Conservation (phyloP, 306 rosid genomes). For the Malus sieversii region DNA sequence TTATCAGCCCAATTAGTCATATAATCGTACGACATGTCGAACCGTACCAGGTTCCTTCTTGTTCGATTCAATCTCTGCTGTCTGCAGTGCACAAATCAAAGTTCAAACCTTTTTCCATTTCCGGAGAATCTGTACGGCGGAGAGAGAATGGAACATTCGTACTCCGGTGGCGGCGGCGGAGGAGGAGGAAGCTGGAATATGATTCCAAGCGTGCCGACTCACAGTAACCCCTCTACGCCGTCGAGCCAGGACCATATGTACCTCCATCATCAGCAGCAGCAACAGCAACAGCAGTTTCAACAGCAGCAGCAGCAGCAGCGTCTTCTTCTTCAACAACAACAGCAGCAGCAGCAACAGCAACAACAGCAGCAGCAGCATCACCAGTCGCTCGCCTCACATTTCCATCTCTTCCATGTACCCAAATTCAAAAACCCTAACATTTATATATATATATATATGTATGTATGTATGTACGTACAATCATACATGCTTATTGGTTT, state of each 20-base stretch:
- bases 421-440: slow-evolving; percentile 6
- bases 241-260: slow-evolving; percentile 63
- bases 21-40: not conserved
- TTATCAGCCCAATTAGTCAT: not conserved
- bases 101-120: not conserved
- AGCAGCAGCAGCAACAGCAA: slow-evolving; percentile 32
- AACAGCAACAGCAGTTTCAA: slow-evolving; percentile 25
- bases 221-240: slow-evolving; percentile 45
- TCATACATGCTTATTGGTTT: not conserved
- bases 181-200: slow-evolving; percentile 74
- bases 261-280: slow-evolving; percentile 41
- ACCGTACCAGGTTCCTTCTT: not conserved
- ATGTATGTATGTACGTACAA: too few relatives aligned
- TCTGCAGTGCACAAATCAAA: not conserved
- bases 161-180: slow-evolving; percentile 45
- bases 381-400: slow-evolving; percentile 87
- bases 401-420: slow-evolving; percentile 55
- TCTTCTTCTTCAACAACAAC: slow-evolving; percentile 28
- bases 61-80: not conserved
- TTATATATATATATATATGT: not conserved
- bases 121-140: not conserved
- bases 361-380: slow-evolving; percentile 53
- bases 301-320: slow-evolving; percentile 40
- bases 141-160: slow-evolving; percentile 44
- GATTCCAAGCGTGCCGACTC: slow-evolving; percentile 57